These are phyloP conservation scores for Albophoma yamanashiensis DNA, from an alignment of 2,329 filamentous ascomycete species.

Conservation along the genomic window DNA sequence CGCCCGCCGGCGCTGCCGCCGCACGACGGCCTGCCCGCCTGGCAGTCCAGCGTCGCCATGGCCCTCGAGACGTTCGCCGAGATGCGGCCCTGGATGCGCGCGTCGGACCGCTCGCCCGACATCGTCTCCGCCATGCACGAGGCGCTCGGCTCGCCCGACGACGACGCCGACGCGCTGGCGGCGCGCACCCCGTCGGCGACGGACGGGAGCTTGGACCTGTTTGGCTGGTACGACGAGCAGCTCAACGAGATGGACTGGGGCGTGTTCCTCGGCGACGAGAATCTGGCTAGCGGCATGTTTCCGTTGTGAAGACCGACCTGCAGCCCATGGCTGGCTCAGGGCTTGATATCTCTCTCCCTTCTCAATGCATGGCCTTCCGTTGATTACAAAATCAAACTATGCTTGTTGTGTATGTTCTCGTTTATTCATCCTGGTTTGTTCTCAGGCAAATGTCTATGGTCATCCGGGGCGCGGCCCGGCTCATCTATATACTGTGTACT, in stretches of 20 bases:
- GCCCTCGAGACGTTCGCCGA: constrained; percentile 14
- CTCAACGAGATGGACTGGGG: constrained; percentile 15
- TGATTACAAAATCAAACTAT: neutral
- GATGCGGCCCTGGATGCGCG: constrained; percentile 17
- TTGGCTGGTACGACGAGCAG: constrained; percentile 17
- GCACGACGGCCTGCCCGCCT: constrained; percentile 5
- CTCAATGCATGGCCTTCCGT: neutral
- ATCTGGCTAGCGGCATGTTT: constrained; percentile 4
- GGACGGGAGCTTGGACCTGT: constrained; percentile 13
- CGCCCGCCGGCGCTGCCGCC: neutral
- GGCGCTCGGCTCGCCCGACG: constrained; percentile 9
- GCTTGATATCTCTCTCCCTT: neutral
- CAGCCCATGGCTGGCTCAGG: neutral
- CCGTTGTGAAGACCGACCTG: neutral
- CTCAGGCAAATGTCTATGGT: neutral
- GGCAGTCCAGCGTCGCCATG: constrained; percentile 13
- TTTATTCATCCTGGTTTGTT: neutral
- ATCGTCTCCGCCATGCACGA: constrained; percentile 16
- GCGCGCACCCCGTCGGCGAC: constrained; percentile 13
- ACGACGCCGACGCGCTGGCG: constrained; percentile 8
- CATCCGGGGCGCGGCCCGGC: neutral
- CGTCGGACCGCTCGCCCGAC: constrained; percentile 14
- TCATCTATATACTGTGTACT: neutral
- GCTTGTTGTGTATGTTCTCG: neutral
- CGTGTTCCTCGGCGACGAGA: constrained; percentile 12